Conservation (phyloP, 1,284 basidiomycete species). For the Tilletia horrida region DNA sequence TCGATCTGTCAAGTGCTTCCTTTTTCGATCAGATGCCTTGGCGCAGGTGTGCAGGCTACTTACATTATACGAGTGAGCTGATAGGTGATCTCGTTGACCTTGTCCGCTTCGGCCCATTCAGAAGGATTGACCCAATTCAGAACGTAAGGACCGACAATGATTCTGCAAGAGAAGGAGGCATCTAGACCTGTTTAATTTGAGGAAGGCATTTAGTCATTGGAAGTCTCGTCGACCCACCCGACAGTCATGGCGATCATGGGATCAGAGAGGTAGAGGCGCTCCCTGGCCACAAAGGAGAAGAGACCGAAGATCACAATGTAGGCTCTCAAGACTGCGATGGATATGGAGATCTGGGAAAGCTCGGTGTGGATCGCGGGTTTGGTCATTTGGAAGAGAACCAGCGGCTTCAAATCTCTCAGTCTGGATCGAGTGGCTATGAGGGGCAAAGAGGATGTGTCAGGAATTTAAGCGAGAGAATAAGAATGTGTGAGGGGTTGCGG, state of each 20-base stretch:
- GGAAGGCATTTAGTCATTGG: too few relatives aligned
- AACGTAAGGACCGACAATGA: constrained; percentile 49
- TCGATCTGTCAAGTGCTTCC: too few relatives aligned
- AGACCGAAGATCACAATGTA: constrained; percentile 55
- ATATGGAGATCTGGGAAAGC: constrained; percentile 44
- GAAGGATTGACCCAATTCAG: constrained; percentile 51
- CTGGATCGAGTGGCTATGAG: neutral
- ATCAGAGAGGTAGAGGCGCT: constrained; percentile 50
- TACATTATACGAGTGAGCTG: constrained; percentile 54
- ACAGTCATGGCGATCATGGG: constrained; percentile 48
- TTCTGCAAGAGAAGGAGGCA: too few relatives aligned
- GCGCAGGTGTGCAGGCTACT: too few relatives aligned
- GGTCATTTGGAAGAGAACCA: neutral
- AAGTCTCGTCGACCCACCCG: constrained; percentile 33
- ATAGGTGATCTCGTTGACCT: constrained; percentile 52
- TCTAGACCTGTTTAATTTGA: too few relatives aligned
- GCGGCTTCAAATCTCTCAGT: neutral
- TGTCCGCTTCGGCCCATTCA: constrained; percentile 38
- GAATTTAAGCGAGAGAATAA: neutral
- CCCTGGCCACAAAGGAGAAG: constrained; percentile 46
- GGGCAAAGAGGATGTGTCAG: neutral
- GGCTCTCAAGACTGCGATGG: constrained; percentile 48
- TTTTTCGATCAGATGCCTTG: too few relatives aligned
- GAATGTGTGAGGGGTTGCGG: neutral
- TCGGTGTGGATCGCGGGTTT: constrained; percentile 33